Evolutionary conservation across 2,329 filamentous ascomycete genomes (phyloP).

Genomic region (Colletotrichum paranaense): DNA sequence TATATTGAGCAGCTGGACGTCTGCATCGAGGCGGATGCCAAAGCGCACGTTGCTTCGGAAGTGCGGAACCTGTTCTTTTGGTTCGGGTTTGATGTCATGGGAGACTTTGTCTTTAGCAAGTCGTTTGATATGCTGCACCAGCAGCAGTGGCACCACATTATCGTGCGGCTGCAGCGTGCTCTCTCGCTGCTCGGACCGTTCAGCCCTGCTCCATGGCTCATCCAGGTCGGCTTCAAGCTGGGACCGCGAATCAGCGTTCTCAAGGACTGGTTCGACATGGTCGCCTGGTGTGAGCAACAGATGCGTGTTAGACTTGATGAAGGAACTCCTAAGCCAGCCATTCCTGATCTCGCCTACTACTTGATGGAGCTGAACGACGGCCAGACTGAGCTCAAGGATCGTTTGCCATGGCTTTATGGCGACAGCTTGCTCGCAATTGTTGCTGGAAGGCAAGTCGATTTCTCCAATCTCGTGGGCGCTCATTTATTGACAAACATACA

Average conservation of each 20-base stretch:
- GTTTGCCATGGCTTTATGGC: slow-evolving; percentile 30
- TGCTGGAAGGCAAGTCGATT: slow-evolving; percentile 36
- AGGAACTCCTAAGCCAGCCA: slow-evolving; percentile 17
- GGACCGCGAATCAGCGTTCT: slow-evolving; percentile 33
- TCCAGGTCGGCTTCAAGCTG: slow-evolving; percentile 39
- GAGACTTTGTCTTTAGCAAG: slow-evolving; percentile 48
- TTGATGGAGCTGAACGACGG: slow-evolving; percentile 30
- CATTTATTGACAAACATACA: slow-evolving; percentile 1
- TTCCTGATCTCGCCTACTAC: slow-evolving; percentile 29
- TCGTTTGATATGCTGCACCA: slow-evolving; percentile 47
- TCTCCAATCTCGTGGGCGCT: not conserved
- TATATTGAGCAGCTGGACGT: slow-evolving; percentile 37
- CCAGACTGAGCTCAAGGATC: slow-evolving; percentile 19
- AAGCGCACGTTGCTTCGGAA: slow-evolving; percentile 27
- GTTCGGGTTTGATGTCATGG: slow-evolving; percentile 49
- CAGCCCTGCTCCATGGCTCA: slow-evolving; percentile 42
- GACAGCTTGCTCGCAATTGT: slow-evolving; percentile 39
- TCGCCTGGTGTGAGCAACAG: slow-evolving; percentile 39
- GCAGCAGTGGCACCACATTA: slow-evolving; percentile 42
- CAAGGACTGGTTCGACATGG: slow-evolving; percentile 39
- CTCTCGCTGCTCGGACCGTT: slow-evolving; percentile 43
- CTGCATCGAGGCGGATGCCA: slow-evolving; percentile 36
- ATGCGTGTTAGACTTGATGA: slow-evolving; percentile 32
- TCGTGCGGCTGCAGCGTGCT: slow-evolving; percentile 41
- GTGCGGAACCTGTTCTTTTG: slow-evolving; percentile 41